Base-by-base conservation (phyloP, 2,329 filamentous ascomycete species). In the Aspergillus tubingensis region DNA sequence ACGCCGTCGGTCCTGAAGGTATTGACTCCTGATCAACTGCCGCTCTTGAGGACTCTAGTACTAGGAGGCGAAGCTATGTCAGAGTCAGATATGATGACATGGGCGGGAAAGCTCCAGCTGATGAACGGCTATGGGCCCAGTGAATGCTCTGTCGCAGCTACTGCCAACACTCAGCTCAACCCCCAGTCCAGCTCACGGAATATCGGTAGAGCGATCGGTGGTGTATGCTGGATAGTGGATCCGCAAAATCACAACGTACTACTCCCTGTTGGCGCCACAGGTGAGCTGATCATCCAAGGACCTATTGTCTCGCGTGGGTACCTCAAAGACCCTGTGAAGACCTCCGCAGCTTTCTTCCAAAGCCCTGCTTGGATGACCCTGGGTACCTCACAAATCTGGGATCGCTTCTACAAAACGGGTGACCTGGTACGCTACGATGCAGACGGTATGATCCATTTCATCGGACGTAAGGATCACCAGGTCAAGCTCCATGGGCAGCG, bases 271-370 rank as follows among this genome's bases (percentile, higher is more conserved):
- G 77, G 78, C 5, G 74, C 73, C 1, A 66, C 78, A 8, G 79
- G 78, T 8, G 79, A 81, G 58, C 67, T 81, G 0, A 43, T 79
- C 2, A 65, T 81, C 2, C 76, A 80, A 61, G 78, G 79, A 0
- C 67, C 71, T 1, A 67, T 67, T 3, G 57, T 74, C 5, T 68
- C 62, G 1, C 59, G 65, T 47, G 69, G 69, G 2, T 76, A 76
- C 55, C 57, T 73, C 17, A 65, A 67, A 10, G 60, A 71, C n/a
- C 44, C 62, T 0, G 62, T 66, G 15, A 67, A 65, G 53, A 74
- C 71, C 2, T 49, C 60, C 8, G 54, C 54, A 6, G 62, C 58
- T 2, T 74, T 75, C 56, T 63, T 74, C 10, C 43, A 60, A 8
- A 62, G 65, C 48, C 69, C 68, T 2, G 30, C 62, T 6, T 63